Conservation (phyloP, 805 yeast species). For the Danielia oregonensis region DNA sequence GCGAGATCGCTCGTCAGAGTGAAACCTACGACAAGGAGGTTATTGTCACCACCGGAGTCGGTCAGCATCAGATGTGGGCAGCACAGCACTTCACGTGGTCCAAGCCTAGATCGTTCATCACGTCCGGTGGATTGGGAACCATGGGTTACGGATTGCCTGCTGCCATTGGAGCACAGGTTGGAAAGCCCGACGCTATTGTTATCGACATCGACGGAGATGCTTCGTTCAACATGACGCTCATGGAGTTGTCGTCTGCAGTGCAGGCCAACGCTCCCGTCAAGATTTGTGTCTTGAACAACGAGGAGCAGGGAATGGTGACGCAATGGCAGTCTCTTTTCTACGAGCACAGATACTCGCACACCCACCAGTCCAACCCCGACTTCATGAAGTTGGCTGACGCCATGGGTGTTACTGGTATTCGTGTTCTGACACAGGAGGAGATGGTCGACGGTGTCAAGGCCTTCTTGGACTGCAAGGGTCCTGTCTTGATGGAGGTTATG, state of each 20-base stretch:
- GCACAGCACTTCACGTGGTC: constrained; percentile 97
- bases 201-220: constrained; percentile 99
- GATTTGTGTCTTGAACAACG: constrained; percentile 86
- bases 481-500: constrained; percentile 84
- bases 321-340: constrained; percentile 99
- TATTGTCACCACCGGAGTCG: constrained; percentile 95
- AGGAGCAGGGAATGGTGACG: constrained; percentile 99
- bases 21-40: constrained; percentile 64
- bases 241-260: constrained; percentile 89
- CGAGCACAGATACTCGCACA: constrained; percentile 96
- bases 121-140: constrained; percentile 99
- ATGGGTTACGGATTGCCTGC: constrained; percentile 98
- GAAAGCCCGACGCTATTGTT: constrained; percentile 89
- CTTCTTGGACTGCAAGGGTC: constrained; percentile 74
- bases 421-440: constrained; percentile 67
- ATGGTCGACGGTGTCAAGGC: constrained; percentile 45
- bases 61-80: constrained; percentile 99
- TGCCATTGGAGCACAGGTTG: constrained; percentile 98
- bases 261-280: constrained; percentile 92
- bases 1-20: constrained; percentile 72
- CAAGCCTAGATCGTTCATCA: constrained; percentile 85
- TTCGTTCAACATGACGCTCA: constrained; percentile 96
- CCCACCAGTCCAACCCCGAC: constrained; percentile 94
- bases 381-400: constrained; percentile 91
- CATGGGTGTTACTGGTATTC: constrained; percentile 85